These are phyloP conservation scores for Lithospermum erythrorhizon DNA, from an alignment of 257 asterid genomes.

Conservation along the genomic window DNA sequence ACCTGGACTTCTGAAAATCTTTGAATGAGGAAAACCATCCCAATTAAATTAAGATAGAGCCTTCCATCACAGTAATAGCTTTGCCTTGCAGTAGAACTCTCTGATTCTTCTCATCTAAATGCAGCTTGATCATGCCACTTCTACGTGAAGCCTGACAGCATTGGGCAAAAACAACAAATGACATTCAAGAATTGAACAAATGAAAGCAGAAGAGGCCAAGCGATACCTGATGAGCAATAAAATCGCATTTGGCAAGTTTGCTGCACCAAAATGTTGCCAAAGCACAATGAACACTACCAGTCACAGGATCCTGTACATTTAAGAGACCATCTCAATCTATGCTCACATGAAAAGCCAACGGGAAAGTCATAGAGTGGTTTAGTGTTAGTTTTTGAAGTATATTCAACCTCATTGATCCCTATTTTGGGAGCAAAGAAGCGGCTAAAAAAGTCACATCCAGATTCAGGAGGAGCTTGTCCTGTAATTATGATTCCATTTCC, in stretches of 20 bases:
- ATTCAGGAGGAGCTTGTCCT: conserved; percentile 58
- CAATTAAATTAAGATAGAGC: conserved; percentile 38
- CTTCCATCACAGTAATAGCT: conserved; percentile 58
- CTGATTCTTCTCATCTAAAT: conserved; percentile 48
- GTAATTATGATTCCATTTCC: conserved; percentile 67
- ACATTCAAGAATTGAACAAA: neutral
- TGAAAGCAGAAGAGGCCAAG: neutral
- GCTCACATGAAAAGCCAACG: neutral
- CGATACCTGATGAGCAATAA: conserved; percentile 51
- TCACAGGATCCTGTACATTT: conserved; percentile 62
- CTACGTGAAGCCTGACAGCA: conserved; percentile 63
- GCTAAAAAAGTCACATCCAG: conserved; percentile 65
- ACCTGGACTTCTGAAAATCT: neutral
- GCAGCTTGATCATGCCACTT: conserved; percentile 58
- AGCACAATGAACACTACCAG: conserved; percentile 90
- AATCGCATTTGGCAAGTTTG: conserved; percentile 58
- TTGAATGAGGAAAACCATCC: neutral
- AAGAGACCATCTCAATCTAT: neutral
- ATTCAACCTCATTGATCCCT: conserved; percentile 56
- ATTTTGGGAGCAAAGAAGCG: conserved; percentile 76
- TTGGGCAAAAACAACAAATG: neutral
- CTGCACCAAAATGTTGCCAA: conserved; percentile 69
- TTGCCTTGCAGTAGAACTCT: conserved; percentile 62
- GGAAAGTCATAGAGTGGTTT: no score
- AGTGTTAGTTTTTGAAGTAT: conserved; percentile 3